A percentile compares a stretch with the other conserved stretches of the same genome.
Conservation (phyloP, 805 yeast species). For the Kuraishia hungarica region DNA sequence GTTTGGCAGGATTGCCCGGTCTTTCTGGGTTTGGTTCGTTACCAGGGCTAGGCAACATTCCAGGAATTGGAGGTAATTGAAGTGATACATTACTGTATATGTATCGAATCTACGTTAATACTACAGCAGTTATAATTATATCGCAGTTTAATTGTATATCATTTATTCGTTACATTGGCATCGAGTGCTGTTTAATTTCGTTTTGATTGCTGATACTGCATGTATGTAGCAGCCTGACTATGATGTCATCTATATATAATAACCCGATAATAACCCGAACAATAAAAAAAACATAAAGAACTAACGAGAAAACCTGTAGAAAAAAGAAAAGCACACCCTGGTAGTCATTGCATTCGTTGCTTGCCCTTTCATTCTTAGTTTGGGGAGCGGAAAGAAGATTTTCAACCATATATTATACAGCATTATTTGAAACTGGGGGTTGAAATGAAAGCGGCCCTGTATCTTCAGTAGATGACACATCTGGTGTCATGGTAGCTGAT, state of each 20-base stretch:
- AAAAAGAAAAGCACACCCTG: not conserved
- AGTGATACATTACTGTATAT: no score
- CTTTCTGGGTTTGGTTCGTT: not conserved
- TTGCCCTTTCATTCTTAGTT: no score
- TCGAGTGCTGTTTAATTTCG: not conserved
- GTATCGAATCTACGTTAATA: no score
- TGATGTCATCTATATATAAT: not conserved
- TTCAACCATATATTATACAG: no score
- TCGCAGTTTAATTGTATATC: not conserved
- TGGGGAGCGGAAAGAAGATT: no score
- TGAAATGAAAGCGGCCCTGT: not conserved
- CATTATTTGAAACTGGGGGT: not conserved
- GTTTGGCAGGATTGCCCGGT: not conserved
- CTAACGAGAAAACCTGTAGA: not conserved
- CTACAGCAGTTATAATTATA: no score
- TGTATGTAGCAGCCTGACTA: not conserved
- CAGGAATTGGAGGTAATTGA: not conserved
- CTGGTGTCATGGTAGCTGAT: not conserved
- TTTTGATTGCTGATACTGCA: not conserved
- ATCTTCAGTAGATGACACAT: not conserved
- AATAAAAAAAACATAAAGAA: not conserved
- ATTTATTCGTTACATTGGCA: not conserved
- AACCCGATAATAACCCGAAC: not conserved
- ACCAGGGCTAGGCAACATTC: conserved; percentile 1
- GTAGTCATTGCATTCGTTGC: no score